phyloP scores from a whole-genome alignment of 192 early-diverging fungal species.

The Endogone sp. region DNA sequence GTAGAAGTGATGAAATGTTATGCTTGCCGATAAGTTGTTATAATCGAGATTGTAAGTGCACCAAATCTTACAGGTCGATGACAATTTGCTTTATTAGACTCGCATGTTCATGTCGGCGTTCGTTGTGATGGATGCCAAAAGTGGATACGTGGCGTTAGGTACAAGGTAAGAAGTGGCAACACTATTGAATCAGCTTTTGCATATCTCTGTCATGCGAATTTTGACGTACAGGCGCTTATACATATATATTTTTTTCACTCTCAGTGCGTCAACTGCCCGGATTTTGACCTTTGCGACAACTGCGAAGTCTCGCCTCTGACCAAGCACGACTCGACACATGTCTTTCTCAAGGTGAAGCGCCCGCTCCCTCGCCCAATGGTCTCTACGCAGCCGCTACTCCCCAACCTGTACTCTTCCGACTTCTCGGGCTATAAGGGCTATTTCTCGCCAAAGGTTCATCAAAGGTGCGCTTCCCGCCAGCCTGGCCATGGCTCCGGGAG shows the following conservation, averaged over 20 bases:
- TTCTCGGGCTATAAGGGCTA: not conserved
- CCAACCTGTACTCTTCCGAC: conserved; percentile 27
- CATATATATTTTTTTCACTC: no score
- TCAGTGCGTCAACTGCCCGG: conserved; percentile 53
- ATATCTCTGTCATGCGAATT: not conserved
- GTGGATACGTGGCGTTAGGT: conserved; percentile 39
- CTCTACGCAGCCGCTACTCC: conserved; percentile 20
- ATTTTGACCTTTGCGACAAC: conserved; percentile 63
- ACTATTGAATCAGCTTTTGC: not conserved
- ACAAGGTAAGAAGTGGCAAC: conserved; percentile 43
- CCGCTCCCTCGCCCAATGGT: conserved; percentile 22
- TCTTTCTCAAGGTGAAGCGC: conserved; percentile 43
- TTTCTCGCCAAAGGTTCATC: not conserved
- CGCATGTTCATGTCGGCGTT: conserved; percentile 30
- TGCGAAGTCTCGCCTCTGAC: conserved; percentile 39
- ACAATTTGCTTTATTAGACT: conserved; percentile 2
- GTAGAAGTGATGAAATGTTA: no score
- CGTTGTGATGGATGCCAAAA: conserved; percentile 42
- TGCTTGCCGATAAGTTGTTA: no score
- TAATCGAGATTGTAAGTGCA: not conserved
- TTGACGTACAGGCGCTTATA: no score
- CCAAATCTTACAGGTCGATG: not conserved
- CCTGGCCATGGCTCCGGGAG: not conserved
- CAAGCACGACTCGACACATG: conserved; percentile 36
- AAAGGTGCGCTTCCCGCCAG: not conserved